phyloP scores from a whole-genome alignment of 257 asterid species.

The Primulina tabacum region DNA sequence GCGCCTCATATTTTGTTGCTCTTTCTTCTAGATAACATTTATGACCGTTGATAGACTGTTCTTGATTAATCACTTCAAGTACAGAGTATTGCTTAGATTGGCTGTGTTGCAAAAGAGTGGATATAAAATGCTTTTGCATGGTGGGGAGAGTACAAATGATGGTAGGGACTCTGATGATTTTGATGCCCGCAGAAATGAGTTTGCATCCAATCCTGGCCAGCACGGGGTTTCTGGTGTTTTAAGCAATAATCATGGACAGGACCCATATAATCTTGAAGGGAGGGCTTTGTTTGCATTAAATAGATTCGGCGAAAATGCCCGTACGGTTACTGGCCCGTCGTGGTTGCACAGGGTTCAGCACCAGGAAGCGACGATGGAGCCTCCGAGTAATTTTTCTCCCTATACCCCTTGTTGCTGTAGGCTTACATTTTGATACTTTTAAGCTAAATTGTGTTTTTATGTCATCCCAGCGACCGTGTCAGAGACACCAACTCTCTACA shows the following conservation, averaged over 20 bases:
- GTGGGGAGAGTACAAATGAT: constrained; percentile 68
- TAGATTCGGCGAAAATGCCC: constrained; percentile 79
- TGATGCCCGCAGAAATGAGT: constrained; percentile 35
- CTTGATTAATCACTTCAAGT: constrained; percentile 26
- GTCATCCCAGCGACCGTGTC: constrained; percentile 38
- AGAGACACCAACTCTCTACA: constrained; percentile 48
- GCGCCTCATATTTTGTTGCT: constrained; percentile 13
- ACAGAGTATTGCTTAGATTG: constrained; percentile 79
- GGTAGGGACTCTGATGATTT: constrained; percentile 34
- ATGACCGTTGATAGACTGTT: constrained; percentile 16
- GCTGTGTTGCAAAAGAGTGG: constrained; percentile 60
- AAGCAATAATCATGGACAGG: constrained; percentile 37
- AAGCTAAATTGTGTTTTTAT: constrained; percentile 20
- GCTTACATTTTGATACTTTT: constrained; percentile 8
- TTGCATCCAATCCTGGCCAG: constrained; percentile 33
- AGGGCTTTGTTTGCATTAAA: constrained; percentile 88
- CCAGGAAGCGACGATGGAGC: constrained; percentile 63
- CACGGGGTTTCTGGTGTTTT: constrained; percentile 38
- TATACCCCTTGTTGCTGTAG: background rate
- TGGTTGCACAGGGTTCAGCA: constrained; percentile 78
- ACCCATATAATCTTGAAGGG: constrained; percentile 69
- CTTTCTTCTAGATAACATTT: constrained; percentile 6
- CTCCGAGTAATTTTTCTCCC: constrained; percentile 44
- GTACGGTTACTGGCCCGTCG: constrained; percentile 65
- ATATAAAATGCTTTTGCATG: constrained; percentile 89